A percentile compares a stretch with the other conserved stretches of the same genome.
Evolutionary conservation across 1,284 basidiomycete genomes (phyloP).

Genomic region (Leccinum fallax): DNA sequence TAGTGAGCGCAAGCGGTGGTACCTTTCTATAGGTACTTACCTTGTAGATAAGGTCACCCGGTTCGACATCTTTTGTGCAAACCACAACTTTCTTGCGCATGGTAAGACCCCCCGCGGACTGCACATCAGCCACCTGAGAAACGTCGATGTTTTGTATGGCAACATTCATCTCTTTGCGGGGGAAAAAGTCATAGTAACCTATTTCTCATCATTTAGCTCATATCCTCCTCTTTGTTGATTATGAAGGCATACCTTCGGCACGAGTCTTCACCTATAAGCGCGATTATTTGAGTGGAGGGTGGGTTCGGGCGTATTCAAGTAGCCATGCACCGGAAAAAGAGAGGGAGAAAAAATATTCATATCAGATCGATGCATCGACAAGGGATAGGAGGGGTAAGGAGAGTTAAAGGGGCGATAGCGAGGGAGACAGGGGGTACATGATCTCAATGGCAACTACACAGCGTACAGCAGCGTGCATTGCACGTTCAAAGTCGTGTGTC

Average conservation of each 20-base stretch:
- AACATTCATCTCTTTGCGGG: conserved; percentile 69
- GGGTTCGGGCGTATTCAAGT: conserved; percentile 21
- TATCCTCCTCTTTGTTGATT: conserved; percentile 24
- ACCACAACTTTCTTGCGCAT: conserved; percentile 58
- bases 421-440: conserved; percentile 26
- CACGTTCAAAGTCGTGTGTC: conserved; percentile 35
- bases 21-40: conserved; percentile 37
- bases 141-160: conserved; percentile 50
- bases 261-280: conserved; percentile 58
- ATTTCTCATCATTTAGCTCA: conserved; percentile 32
- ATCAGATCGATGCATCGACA: conserved; percentile 59
- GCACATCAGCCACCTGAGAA: conserved; percentile 26
- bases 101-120: conserved; percentile 36
- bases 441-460: conserved; percentile 32
- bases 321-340: conserved; percentile 34
- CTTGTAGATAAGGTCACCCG: conserved; percentile 76
- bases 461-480: conserved; percentile 34
- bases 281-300: conserved; percentile 13
- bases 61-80: conserved; percentile 64
- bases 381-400: conserved; percentile 25
- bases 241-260: conserved; percentile 69
- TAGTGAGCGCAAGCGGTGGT: not conserved
- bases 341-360: conserved; percentile 45
- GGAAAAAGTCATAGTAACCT: conserved; percentile 79
- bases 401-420: conserved; percentile 21